Conservation (phyloP, 2,329 filamentous ascomycete species). For the Lasiodiplodia gonubiensis region DNA sequence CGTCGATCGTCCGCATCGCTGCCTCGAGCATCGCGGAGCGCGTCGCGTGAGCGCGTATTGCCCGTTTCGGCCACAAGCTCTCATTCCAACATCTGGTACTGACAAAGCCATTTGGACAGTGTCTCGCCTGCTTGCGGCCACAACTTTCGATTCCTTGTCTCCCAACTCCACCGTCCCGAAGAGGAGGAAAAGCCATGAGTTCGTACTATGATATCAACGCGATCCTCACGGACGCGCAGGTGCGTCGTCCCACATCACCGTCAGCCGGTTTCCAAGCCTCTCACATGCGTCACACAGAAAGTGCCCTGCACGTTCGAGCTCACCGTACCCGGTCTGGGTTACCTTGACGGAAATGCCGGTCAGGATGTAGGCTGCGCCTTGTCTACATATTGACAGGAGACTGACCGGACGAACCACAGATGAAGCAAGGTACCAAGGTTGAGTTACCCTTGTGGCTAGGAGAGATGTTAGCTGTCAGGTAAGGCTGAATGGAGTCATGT, state of each 20-base stretch:
- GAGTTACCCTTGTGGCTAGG: constrained; percentile 92
- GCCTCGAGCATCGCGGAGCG: constrained; percentile 16
- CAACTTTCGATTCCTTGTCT: background rate
- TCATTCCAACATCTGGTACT: background rate
- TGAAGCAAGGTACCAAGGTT: constrained; percentile 81
- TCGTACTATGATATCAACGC: constrained; percentile 86
- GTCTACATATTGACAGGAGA: background rate
- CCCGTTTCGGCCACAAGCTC: constrained; percentile 21
- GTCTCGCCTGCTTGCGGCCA: background rate
- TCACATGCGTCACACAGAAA: constrained; percentile 66
- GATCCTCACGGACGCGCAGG: constrained; percentile 84
- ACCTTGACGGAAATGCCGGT: constrained; percentile 82
- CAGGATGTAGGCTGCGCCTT: constrained; percentile 54
- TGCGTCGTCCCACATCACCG: constrained; percentile 42
- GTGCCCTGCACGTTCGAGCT: constrained; percentile 94
- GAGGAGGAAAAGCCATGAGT: constrained; percentile 40
- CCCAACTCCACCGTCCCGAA: background rate
- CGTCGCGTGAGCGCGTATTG: constrained; percentile 26
- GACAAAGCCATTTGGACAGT: background rate
- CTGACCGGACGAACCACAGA: constrained; percentile 48
- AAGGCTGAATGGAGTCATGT: constrained; percentile 30
- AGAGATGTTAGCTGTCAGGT: constrained; percentile 84
- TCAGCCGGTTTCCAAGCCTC: background rate
- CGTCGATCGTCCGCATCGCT: constrained; percentile 2
- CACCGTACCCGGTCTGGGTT: constrained; percentile 83